Conservation (phyloP, 1,284 basidiomycete genomes). For the Ustanciosporium gigantosporum region DNA sequence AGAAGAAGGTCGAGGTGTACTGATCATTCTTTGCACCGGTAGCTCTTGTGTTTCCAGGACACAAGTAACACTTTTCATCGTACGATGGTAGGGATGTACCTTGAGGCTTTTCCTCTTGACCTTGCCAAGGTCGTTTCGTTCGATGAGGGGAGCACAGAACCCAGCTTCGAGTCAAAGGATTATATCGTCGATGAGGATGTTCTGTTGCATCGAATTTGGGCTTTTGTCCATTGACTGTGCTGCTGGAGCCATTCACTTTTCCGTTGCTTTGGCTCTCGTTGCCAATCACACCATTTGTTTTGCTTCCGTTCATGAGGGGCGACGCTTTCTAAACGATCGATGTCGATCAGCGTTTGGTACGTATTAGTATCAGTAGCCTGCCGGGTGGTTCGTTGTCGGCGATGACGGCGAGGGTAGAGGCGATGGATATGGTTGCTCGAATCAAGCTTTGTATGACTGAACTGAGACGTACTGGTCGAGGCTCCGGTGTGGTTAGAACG, state of each 20-base stretch:
- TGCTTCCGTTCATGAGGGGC: conserved; percentile 5
- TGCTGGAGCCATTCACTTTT: conserved; percentile 1
- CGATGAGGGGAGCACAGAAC: conserved; percentile 60
- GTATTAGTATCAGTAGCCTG: too few species aligned
- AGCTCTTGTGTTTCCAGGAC: conserved; percentile 82
- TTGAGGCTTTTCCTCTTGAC: conserved; percentile 49
- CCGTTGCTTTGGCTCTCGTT: conserved; percentile 2
- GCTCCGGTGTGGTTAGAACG: too few species aligned
- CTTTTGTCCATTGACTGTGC: conserved; percentile 6
- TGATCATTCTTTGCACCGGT: conserved; percentile 73
- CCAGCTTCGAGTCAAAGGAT: conserved; percentile 49
- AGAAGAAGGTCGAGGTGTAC: conserved; percentile 73
- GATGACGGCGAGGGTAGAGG: too few species aligned
- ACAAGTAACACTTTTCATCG: conserved; percentile 84
- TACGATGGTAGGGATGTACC: conserved; percentile 66
- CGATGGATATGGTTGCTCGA: too few species aligned
- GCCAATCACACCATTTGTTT: too few species aligned
- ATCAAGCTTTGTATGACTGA: too few species aligned
- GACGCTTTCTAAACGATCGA: too few species aligned
- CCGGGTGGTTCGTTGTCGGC: too few species aligned
- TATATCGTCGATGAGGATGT: conserved; percentile 58
- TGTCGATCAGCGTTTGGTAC: too few species aligned
- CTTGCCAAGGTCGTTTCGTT: conserved; percentile 60
- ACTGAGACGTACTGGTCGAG: too few species aligned
- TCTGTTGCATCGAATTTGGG: conserved; percentile 47